These are phyloP conservation scores for Cyberlindnera americana DNA, from an alignment of 805 yeast species.

Conservation along the genomic window DNA sequence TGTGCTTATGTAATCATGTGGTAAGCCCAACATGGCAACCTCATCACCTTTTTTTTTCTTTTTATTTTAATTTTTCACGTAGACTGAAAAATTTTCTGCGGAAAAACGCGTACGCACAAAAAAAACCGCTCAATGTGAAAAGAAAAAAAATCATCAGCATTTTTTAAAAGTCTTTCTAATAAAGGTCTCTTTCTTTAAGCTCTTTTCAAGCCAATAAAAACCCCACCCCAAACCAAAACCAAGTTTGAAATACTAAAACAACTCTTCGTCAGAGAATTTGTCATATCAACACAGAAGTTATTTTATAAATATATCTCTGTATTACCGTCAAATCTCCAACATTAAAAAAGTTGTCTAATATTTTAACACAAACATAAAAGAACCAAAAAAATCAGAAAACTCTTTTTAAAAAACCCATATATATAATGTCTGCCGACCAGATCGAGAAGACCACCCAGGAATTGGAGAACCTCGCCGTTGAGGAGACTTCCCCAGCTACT, in stretches of 20 bases:
- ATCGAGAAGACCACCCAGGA: conserved; percentile 38
- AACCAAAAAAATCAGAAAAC: conserved; percentile 25
- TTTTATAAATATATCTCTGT: not conserved
- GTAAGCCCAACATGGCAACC: no score
- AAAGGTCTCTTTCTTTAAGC: no score
- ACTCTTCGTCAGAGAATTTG: conserved; percentile 7
- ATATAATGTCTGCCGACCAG: conserved; percentile 39
- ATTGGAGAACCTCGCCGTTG: conserved; percentile 3
- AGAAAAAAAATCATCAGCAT: not conserved
- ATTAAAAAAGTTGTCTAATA: conserved; percentile 5
- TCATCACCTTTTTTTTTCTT: not conserved
- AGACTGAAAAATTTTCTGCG: conserved; percentile 1
- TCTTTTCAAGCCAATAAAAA: not conserved
- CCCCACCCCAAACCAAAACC: not conserved
- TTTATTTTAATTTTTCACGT: not conserved
- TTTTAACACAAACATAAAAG: conserved; percentile 11
- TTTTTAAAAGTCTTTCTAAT: not conserved
- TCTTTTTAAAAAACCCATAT: conserved; percentile 8
- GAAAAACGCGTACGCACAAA: not conserved
- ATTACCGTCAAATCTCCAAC: not conserved
- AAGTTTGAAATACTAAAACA: not conserved
- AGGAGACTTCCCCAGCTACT: conserved; percentile 34
- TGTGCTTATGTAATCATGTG: no score
- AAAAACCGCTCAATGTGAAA: no score
- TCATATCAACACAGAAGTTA: not conserved